Base-by-base conservation (phyloP, 2,329 filamentous ascomycete genomes). In the Fusarium brevicatenulatum region DNA sequence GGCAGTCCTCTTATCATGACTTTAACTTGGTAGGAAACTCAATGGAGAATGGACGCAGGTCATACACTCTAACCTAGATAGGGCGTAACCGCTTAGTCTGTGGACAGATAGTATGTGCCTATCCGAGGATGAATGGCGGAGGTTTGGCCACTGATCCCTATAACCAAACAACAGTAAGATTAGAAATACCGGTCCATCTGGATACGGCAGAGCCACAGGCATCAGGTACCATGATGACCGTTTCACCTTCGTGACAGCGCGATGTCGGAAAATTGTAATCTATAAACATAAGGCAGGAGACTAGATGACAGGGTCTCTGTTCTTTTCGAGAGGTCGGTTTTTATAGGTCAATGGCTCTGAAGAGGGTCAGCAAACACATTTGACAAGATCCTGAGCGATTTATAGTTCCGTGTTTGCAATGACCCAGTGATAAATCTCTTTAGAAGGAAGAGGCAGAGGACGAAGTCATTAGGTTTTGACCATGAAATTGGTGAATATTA, bases 331-430 rank as follows among this genome's bases (percentile, higher is more conserved):
- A 68, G 46, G 59, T 37, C 42, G 58, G 63, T 47, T 63, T 63
- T 68, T 52, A 77, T 77, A 77, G 75, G 75, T 50, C 73, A 76
- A 77, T 74, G 73, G 60, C 63, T 66, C 57, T 44, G 65, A 54
- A 46, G 43, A 60, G 57, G 72, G 77, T 77, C 75, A 60, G 66
- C 60, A 66, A 30, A 60, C 71, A 63, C 55, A 30, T 70, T 60
- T 62, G 23, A 63, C 65, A 76, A 57, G 67, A 67, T 70, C 59
- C 37, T 47, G 66, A 67, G 60, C 62, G 59, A 71, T 71, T 71
- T 71, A 65, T 56, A 65, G 66, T 62, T n/a, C 16, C 15, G 21
- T 18, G 59, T 70, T 47, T 25, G 13, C 42, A 59, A 65, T 32
- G 47, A 23, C 16, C 36, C 36, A 4, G 16, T 15, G n/a, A n/a